phyloP scores from a whole-genome alignment of 169 alveolate genomes.

The Cyclospora cayetanensis region DNA sequence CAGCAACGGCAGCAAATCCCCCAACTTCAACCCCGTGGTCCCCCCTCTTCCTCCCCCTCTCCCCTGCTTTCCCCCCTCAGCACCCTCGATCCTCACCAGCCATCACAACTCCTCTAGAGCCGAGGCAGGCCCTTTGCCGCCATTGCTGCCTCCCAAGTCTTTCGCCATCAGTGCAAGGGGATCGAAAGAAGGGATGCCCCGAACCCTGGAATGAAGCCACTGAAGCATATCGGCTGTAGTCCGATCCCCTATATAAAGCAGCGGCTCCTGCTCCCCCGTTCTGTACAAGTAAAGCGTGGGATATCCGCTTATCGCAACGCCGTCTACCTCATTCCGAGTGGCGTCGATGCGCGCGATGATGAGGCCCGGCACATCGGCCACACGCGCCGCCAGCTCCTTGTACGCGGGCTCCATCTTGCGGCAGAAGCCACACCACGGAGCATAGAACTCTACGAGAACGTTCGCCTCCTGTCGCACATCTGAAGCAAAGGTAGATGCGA shows the following conservation, averaged over 20 bases:
- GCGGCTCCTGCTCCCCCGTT: slow-evolving; percentile 33
- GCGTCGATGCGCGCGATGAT: slow-evolving; percentile 66
- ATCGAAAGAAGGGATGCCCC: slow-evolving; percentile 13
- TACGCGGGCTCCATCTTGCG: slow-evolving; percentile 71
- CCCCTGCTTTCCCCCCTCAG: too few relatives aligned
- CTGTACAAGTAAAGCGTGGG: slow-evolving; percentile 67
- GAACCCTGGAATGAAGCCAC: slow-evolving; percentile 52
- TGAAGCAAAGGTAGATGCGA: slow-evolving; percentile 34
- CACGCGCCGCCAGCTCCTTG: slow-evolving; percentile 68
- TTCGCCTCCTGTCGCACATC: slow-evolving; percentile 26
- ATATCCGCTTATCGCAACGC: slow-evolving; percentile 48
- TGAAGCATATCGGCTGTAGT: slow-evolving; percentile 65
- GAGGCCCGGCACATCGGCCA: slow-evolving; percentile 55
- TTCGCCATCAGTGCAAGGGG: slow-evolving; percentile 3
- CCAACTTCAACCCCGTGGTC: too few relatives aligned
- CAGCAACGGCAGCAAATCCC: not conserved
- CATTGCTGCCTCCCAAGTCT: not conserved
- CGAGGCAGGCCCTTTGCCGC: not conserved
- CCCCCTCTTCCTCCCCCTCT: too few relatives aligned
- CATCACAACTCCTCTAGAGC: slow-evolving; percentile 44
- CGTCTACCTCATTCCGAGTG: slow-evolving; percentile 63
- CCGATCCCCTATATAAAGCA: slow-evolving; percentile 48
- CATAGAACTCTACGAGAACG: slow-evolving; percentile 69
- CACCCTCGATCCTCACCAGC: too few relatives aligned
- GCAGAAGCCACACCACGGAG: slow-evolving; percentile 74